phyloP scores from a whole-genome alignment of 2,329 filamentous ascomycete genomes.

The Ceratocystis albifundus region DNA sequence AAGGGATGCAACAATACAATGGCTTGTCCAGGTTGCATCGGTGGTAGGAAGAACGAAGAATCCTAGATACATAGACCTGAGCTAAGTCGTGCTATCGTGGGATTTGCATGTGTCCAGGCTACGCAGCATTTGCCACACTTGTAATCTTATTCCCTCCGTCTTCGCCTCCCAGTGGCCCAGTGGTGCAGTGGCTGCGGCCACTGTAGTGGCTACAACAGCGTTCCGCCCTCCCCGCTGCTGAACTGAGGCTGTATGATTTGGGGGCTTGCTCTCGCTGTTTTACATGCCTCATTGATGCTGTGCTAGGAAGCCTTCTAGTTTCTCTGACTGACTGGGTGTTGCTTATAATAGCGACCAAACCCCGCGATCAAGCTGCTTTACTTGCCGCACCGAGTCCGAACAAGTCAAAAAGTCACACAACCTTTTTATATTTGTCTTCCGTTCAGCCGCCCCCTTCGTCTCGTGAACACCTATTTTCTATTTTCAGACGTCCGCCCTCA shows the following conservation, averaged over 20 bases:
- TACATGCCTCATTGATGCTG: neutral
- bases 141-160: neutral
- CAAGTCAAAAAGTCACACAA: too few relatives aligned
- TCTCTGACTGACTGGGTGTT: too few relatives aligned
- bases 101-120: neutral
- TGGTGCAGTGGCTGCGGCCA: neutral
- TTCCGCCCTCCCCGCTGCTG: neutral
- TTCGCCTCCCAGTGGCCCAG: neutral
- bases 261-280: neutral
- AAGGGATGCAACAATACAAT: slow-evolving; percentile 2
- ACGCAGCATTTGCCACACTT: neutral
- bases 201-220: neutral
- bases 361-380: too few relatives aligned
- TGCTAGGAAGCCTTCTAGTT: neutral
- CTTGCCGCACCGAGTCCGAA: too few relatives aligned
- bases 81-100: neutral
- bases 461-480: too few relatives aligned
- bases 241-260: neutral
- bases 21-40: neutral
- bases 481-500: too few relatives aligned
- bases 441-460: too few relatives aligned
- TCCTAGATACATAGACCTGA: too few relatives aligned
- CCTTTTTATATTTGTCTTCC: too few relatives aligned
- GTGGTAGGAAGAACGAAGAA: neutral
- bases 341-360: too few relatives aligned